Evolutionary conservation across 495 filamentous ascomycete species (phyloP).

Genomic region (Bathelium albidoporum): DNA sequence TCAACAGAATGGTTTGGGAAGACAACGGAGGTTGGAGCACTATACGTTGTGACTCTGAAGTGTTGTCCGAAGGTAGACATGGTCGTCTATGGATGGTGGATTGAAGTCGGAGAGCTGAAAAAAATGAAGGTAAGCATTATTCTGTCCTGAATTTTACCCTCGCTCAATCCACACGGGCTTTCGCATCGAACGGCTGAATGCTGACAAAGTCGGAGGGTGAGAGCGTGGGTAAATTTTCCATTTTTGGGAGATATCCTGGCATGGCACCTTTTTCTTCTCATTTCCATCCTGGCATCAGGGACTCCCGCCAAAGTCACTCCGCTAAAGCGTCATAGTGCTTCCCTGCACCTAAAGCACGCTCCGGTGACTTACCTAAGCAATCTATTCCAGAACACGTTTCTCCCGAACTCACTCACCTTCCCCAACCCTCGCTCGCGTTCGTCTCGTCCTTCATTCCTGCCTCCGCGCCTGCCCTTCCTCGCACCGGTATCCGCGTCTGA

Average conservation of each 20-base stretch:
- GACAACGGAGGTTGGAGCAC: neutral
- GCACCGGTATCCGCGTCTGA: neutral
- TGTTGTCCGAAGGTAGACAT: conserved; percentile 91
- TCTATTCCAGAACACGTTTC: neutral
- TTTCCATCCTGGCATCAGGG: neutral
- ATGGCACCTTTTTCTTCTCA: neutral
- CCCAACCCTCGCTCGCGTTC: neutral
- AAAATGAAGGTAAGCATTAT: too few species aligned
- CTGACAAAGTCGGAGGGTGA: too few species aligned
- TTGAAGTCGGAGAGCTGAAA: neutral
- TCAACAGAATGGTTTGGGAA: neutral
- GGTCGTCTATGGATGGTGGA: neutral
- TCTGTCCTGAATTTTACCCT: too few species aligned
- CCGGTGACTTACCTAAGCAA: too few species aligned
- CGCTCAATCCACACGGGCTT: too few species aligned
- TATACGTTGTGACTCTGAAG: conserved; percentile 39
- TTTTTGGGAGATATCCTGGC: too few species aligned
- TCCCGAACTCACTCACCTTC: neutral
- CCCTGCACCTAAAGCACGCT: too few species aligned
- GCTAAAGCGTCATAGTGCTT: too few species aligned
- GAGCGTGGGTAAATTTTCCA: too few species aligned
- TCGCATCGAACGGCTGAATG: too few species aligned
- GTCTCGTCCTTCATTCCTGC: neutral
- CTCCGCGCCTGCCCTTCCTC: neutral
- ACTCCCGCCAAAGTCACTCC: neutral